Evolutionary conservation across 345 rosid genomes (phyloP).

Genomic region (Moricandia arvensis): DNA sequence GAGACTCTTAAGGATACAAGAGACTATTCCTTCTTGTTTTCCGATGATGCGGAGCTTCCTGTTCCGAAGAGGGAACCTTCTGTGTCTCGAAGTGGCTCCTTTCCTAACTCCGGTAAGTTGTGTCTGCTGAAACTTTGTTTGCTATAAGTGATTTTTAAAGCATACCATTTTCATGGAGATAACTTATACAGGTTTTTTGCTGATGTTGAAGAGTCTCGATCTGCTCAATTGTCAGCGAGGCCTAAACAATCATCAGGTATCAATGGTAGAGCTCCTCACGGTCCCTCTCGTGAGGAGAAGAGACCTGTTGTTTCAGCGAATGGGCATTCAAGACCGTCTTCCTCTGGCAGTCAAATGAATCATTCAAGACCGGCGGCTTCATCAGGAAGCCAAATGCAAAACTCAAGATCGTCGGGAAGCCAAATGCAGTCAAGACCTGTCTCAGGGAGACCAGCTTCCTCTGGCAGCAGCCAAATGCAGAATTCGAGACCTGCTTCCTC

Average conservation of each 20-base stretch:
- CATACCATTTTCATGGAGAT: constrained; percentile 57
- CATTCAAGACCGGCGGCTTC: no score
- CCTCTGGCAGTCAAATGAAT: no score
- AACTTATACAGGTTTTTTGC: constrained; percentile 70
- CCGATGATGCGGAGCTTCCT: constrained; percentile 73
- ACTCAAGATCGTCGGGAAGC: constrained; percentile 34
- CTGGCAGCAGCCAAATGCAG: constrained; percentile 21
- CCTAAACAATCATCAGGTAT: constrained; percentile 47
- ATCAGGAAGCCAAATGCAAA: constrained; percentile 21
- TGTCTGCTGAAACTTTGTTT: constrained; percentile 15
- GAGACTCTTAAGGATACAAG: constrained; percentile 70
- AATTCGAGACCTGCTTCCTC: constrained; percentile 15
- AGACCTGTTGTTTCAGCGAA: constrained; percentile 31
- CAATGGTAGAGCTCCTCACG: constrained; percentile 47
- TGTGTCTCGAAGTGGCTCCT: constrained; percentile 39
- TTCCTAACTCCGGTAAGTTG: constrained; percentile 60
- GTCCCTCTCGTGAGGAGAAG: constrained; percentile 48
- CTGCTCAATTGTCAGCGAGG: constrained; percentile 52
- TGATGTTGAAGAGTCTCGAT: constrained; percentile 75
- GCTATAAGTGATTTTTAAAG: constrained; percentile 36
- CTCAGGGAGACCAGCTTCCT: constrained; percentile 19
- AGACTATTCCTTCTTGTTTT: constrained; percentile 84
- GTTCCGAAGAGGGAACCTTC: constrained; percentile 51
- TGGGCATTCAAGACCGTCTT: constrained; percentile 36
- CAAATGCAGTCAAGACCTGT: constrained; percentile 32